Evolutionary conservation across 2,329 filamentous ascomycete species (phyloP).

Genomic region (Aspergillus niger): DNA sequence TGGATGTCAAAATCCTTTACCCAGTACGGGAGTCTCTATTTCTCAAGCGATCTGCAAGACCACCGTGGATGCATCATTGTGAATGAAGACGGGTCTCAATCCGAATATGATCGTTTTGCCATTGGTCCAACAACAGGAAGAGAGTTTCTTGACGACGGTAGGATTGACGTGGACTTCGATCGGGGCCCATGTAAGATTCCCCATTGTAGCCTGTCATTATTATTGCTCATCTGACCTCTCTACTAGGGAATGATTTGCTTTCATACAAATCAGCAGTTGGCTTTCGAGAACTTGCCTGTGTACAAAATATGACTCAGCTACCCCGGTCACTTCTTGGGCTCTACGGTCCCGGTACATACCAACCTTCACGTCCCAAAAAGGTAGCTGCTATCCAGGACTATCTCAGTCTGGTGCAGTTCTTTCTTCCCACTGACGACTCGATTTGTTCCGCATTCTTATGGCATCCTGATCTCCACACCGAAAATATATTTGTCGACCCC

Average conservation of each 20-base stretch:
- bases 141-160: conserved; percentile 34
- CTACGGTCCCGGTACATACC: conserved; percentile 42
- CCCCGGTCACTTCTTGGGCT: conserved; percentile 36
- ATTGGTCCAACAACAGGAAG: conserved; percentile 42
- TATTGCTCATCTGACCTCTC: not conserved
- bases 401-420: conserved; percentile 28
- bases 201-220: too few species aligned
- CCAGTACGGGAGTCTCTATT: conserved; percentile 32
- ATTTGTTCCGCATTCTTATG: conserved; percentile 31
- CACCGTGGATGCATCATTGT: conserved; percentile 13
- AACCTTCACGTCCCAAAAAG: conserved; percentile 37
- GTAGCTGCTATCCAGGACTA: conserved; percentile 33
- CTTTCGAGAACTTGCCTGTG: conserved; percentile 34
- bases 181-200: conserved; percentile 16
- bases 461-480: conserved; percentile 44
- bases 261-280: conserved; percentile 38
- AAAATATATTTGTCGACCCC: conserved; percentile 33
- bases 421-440: conserved; percentile 29
- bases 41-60: conserved; percentile 28
- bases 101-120: conserved; percentile 31
- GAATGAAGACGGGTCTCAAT: conserved; percentile 24
- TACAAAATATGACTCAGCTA: conserved; percentile 30
- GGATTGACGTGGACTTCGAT: conserved; percentile 21
- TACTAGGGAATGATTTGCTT: conserved; percentile 33
- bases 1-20: conserved; percentile 35